Evolutionary conservation across 345 rosid genomes (phyloP), one percentile per base, ranked within the genome.

Genomic region (Gossypium anomalum): DNA sequence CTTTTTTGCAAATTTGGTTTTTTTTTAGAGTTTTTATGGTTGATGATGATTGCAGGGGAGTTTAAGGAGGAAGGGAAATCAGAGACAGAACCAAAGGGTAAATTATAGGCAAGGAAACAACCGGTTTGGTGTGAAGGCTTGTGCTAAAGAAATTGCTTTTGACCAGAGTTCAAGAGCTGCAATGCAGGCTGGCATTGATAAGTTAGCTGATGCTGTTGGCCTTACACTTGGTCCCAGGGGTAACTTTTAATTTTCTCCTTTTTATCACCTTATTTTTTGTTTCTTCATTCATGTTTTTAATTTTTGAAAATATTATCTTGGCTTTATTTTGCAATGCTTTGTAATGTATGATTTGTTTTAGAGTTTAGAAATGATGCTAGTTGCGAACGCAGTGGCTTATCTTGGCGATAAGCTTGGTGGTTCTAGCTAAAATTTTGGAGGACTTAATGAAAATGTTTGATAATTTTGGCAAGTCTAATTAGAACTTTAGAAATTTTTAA

Each of bases 171-270:
- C 99, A 8, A 87, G 97, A 82, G 72, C 88, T 11, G 89, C 97
- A 43, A 90, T 96, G 78, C 99, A 96, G 84, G 69, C 88, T 29
- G 98, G 99, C 59, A 92, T 93, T 55, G 99, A 96, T 76, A 96
- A 91, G 87, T 97, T 96, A 74, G 89, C 97, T 45, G 99, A 96
- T 79, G 88, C 86, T 48, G 99, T 96, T 44, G 98, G 85, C 43
- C 94, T 96, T 63, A 96, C 98, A 61, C 98, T 93, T 48, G 99
- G 99, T 17, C 99, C 99, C 3, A 87, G 98, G 83, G 99, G 98
- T 96, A 87, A 59, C 67, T 44, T 47, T 67, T 61, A 11, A 11
- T 15, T 14, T 57, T 25, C 43, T 20, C 48, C 44, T 15, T 14
- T 57, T 57, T 19, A 49, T 29, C 48, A 9, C 9, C 23, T 55